These are phyloP conservation scores for Tricholoma furcatifolium DNA, from an alignment of 768 basidiomycete genomes.

Conservation along the genomic window DNA sequence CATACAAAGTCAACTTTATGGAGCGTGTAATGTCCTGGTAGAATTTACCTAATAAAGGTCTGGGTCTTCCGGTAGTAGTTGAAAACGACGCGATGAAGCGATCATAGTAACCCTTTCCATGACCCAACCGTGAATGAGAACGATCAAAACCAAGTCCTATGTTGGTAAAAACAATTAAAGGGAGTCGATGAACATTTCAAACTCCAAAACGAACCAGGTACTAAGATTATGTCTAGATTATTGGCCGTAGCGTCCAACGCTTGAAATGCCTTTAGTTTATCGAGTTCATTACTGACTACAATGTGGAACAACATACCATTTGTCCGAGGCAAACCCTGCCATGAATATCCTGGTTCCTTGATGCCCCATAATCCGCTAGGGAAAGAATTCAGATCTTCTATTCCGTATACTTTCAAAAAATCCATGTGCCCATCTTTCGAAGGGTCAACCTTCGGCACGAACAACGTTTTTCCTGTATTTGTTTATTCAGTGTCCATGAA, in stretches of 20 bases:
- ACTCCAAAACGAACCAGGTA: constrained; percentile 54
- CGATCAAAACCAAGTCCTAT: constrained; percentile 76
- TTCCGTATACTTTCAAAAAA: constrained; percentile 58
- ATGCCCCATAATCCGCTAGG: constrained; percentile 74
- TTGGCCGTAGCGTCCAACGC: constrained; percentile 36
- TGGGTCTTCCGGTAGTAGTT: constrained; percentile 36
- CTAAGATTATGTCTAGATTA: constrained; percentile 59
- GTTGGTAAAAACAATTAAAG: not conserved
- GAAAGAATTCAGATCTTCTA: constrained; percentile 56
- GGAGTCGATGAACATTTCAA: not conserved
- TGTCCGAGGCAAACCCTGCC: constrained; percentile 42
- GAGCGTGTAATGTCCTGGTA: not conserved
- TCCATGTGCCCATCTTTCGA: constrained; percentile 55
- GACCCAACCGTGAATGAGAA: constrained; percentile 67
- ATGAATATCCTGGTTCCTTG: constrained; percentile 55
- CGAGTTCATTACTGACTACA: not conserved
- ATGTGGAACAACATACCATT: constrained; percentile 41
- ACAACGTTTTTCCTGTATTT: constrained; percentile 58
- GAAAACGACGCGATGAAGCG: constrained; percentile 62
- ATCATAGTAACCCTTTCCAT: constrained; percentile 86
- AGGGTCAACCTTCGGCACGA: constrained; percentile 61
- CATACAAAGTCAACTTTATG: constrained; percentile 10
- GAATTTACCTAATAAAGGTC: constrained; percentile 58
- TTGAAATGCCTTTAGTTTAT: constrained; percentile 14
- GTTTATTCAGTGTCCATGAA: not conserved